Percentiles rank a stretch among this genome's conserved stretches.
Evolutionary conservation across 2,329 filamentous ascomycete genomes (phyloP).

Genomic region (Trichoderma sp.): DNA sequence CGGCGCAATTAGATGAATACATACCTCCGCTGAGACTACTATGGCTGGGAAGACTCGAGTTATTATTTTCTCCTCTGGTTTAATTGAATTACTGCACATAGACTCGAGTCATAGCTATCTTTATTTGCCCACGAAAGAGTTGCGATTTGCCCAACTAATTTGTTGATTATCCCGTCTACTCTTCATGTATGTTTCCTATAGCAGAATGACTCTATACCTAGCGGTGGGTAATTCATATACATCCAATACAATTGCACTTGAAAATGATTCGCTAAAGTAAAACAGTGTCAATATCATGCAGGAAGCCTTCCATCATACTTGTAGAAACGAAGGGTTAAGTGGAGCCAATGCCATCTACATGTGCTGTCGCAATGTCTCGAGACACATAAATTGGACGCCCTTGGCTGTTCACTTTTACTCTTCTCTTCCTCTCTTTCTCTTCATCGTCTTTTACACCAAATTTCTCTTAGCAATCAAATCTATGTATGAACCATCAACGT

Average conservation of each 20-base stretch:
- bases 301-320: background rate
- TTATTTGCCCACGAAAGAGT: background rate
- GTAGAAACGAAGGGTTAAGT: background rate
- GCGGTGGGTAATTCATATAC: background rate
- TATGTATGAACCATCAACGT: background rate
- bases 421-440: background rate
- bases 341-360: background rate
- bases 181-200: background rate
- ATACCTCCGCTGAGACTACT: background rate
- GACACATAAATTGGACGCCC: background rate
- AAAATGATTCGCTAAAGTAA: background rate
- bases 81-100: background rate
- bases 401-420: background rate
- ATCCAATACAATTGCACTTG: background rate
- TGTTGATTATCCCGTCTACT: background rate
- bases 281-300: background rate
- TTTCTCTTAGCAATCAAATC: background rate
- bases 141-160: background rate
- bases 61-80: no score
- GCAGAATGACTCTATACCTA: background rate
- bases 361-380: background rate
- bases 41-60: background rate
- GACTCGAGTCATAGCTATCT: background rate
- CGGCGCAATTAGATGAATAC: no score
- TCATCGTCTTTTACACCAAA: background rate